Conservation (phyloP, 495 filamentous ascomycete species). For the Xylona heveae region DNA sequence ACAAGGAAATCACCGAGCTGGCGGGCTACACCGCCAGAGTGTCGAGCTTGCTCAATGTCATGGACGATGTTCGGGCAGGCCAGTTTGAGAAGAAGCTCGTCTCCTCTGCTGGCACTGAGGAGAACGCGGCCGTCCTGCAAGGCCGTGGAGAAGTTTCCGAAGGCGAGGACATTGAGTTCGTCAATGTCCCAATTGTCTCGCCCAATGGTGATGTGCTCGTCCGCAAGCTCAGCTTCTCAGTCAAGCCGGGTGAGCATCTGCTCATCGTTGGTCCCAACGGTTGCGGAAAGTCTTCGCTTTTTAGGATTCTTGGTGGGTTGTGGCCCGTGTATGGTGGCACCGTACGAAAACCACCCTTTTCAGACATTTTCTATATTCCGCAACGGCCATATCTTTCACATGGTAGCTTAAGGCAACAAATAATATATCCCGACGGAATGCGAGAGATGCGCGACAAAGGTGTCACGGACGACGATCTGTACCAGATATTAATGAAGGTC, state of each 20-base stretch:
- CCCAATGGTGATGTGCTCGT: constrained; percentile 90
- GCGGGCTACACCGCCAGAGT: constrained; percentile 91
- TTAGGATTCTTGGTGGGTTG: constrained; percentile 85
- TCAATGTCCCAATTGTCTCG: constrained; percentile 85
- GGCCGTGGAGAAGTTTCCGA: constrained; percentile 59
- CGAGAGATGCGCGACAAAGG: constrained; percentile 72
- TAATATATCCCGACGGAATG: constrained; percentile 85
- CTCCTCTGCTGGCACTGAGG: constrained; percentile 57
- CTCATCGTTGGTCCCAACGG: constrained; percentile 93
- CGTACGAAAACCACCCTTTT: constrained; percentile 71
- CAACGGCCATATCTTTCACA: constrained; percentile 84
- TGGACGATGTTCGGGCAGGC: constrained; percentile 77
- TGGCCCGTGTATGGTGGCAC: constrained; percentile 98
- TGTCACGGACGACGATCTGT: constrained; percentile 62
- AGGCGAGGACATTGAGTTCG: constrained; percentile 69
- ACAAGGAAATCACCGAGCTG: constrained; percentile 88
- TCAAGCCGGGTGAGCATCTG: constrained; percentile 70
- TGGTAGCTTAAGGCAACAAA: constrained; percentile 78
- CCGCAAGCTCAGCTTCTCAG: constrained; percentile 60
- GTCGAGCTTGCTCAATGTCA: constrained; percentile 70
- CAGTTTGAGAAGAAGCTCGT: constrained; percentile 92
- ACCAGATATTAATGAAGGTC: constrained; percentile 52
- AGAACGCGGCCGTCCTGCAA: constrained; percentile 57
- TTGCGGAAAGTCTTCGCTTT: constrained; percentile 88
- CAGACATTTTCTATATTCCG: constrained; percentile 94